phyloP scores from a whole-genome alignment of 129 eudicot genomes.

The Daucus carota region DH1_v3.0 NC_030386.2:27006501-27007000 shows the following conservation, averaged over 20 bases:
- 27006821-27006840: background rate
- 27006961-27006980: slow-evolving; percentile 32
- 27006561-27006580: background rate
- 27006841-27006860: background rate
- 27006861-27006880: background rate
- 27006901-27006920: slow-evolving; percentile 18
- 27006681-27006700: slow-evolving; percentile 23
- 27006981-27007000: slow-evolving; percentile 22
- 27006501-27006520: background rate
- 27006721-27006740: slow-evolving; percentile 30
- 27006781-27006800: background rate
- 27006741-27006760: slow-evolving; percentile 22
- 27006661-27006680: slow-evolving; percentile 39
- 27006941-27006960: slow-evolving; percentile 41
- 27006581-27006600: background rate
- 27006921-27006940: slow-evolving; percentile 27
- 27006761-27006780: slow-evolving; percentile 10
- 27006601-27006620: slow-evolving; percentile 17
- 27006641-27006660: slow-evolving; percentile 42
- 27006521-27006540: background rate
- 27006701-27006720: slow-evolving; percentile 23
- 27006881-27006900: background rate
- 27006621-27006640: slow-evolving; percentile 36
- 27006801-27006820: slow-evolving; percentile 14
- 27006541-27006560: background rate